Percentiles rank a stretch among this genome's conserved stretches.
Conservation (phyloP, 257 asterid species). For the Verbena officinalis region DNA sequence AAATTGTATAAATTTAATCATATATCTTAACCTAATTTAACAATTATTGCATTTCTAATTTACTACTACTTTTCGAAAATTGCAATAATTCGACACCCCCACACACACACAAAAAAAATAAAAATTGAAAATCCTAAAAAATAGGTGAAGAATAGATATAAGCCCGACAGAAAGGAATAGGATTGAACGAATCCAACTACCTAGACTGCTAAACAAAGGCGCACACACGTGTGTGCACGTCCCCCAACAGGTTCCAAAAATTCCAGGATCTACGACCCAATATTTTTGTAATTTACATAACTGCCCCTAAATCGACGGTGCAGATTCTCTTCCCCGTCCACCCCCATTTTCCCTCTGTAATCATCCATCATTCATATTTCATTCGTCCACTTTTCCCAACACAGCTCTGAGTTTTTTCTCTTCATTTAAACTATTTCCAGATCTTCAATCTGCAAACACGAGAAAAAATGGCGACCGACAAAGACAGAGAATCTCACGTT, state of each 20-base stretch:
- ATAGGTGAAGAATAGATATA: neutral
- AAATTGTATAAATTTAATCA: too few species aligned
- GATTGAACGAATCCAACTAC: conserved; percentile 3
- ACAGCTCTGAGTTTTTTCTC: conserved; percentile 18
- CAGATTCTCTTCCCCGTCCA: conserved; percentile 15
- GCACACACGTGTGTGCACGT: conserved; percentile 29
- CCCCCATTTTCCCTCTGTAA: neutral
- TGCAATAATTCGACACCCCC: neutral
- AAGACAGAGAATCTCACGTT: conserved; percentile 67
- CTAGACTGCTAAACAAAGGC: neutral
- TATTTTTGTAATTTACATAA: conserved; percentile 25
- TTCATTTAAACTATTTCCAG: conserved; percentile 28
- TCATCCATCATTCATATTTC: conserved; percentile 11
- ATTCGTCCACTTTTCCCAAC: too few species aligned
- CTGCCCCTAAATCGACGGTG: conserved; percentile 31
- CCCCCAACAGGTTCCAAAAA: conserved; percentile 25
- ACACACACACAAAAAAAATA: neutral
- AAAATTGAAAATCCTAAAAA: neutral
- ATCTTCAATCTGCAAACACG: conserved; percentile 23
- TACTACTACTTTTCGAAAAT: neutral
- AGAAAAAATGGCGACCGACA: conserved; percentile 51
- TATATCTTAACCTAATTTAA: too few species aligned
- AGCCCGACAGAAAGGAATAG: neutral
- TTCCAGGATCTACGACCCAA: conserved; percentile 33
- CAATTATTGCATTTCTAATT: neutral